These are phyloP conservation scores for Penicillium griseofulvum DNA, from an alignment of 2,329 filamentous ascomycete species.

Conservation along the genomic window DNA sequence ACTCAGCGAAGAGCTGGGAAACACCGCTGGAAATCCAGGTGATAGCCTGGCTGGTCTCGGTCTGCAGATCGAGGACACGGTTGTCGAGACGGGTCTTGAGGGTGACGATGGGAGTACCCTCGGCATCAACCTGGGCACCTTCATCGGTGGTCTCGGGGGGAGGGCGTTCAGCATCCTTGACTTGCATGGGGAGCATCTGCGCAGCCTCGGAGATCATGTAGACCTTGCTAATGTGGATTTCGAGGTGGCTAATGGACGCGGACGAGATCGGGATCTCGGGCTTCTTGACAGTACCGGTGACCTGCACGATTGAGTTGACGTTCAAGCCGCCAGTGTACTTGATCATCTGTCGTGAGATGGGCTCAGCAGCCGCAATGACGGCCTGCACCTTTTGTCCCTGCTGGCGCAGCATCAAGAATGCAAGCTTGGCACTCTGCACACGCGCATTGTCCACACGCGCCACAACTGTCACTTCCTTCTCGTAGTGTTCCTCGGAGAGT, in stretches of 20 bases:
- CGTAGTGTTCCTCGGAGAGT: conserved; percentile 60
- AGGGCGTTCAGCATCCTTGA: conserved; percentile 53
- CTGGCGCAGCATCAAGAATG: conserved; percentile 80
- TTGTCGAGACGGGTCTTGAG: conserved; percentile 87
- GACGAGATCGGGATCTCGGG: conserved; percentile 86
- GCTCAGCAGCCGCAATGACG: conserved; percentile 63
- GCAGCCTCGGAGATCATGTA: conserved; percentile 70
- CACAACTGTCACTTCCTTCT: conserved; percentile 71
- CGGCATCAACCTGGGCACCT: conserved; percentile 50
- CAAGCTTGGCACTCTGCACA: conserved; percentile 86
- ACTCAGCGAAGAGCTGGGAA: conserved; percentile 71
- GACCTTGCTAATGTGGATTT: conserved; percentile 84
- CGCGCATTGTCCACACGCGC: conserved; percentile 84
- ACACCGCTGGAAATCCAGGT: conserved; percentile 68
- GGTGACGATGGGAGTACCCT: conserved; percentile 66
- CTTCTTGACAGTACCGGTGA: conserved; percentile 78
- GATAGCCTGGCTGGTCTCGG: conserved; percentile 85
- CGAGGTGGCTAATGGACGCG: conserved; percentile 72
- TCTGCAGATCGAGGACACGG: conserved; percentile 86
- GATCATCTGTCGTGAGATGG: conserved; percentile 82
- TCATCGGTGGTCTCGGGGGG: conserved; percentile 47
- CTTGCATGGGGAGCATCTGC: conserved; percentile 59
- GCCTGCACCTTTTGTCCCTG: conserved; percentile 80
- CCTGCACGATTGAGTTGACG: conserved; percentile 76
- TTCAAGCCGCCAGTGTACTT: conserved; percentile 78